Evolutionary conservation across 108 stramenopile genomes (phyloP).

Genomic region (Fragilariopsis cylindrus): DNA sequence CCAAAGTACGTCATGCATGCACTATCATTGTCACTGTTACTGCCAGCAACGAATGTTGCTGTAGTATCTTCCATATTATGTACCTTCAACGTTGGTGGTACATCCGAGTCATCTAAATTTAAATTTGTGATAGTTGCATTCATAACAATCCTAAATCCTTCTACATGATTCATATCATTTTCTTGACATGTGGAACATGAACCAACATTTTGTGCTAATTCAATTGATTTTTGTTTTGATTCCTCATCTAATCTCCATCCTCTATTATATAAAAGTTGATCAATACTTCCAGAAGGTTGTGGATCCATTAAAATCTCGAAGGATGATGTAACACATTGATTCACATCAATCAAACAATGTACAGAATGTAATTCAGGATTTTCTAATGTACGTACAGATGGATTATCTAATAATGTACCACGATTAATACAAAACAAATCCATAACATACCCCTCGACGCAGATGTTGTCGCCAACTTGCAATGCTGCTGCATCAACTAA

Average conservation of each 20-base stretch:
- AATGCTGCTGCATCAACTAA: neutral
- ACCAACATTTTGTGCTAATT: constrained; percentile 15
- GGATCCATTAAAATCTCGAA: constrained; percentile 39
- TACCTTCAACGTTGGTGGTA: constrained; percentile 6
- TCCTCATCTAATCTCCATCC: constrained; percentile 28
- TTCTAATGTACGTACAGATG: constrained; percentile 21
- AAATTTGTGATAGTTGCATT: neutral
- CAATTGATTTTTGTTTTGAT: constrained; percentile 7
- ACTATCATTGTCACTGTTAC: neutral
- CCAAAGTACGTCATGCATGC: neutral
- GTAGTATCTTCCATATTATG: neutral
- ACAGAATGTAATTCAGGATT: constrained; percentile 39
- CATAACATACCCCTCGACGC: constrained; percentile 38
- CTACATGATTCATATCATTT: neutral
- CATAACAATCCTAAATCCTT: constrained; percentile 3
- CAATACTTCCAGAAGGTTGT: neutral
- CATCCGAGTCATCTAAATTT: neutral
- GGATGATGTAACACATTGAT: constrained; percentile 23
- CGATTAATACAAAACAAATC: constrained; percentile 40
- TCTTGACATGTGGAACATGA: constrained; percentile 6
- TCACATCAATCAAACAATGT: constrained; percentile 48
- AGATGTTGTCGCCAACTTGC: constrained; percentile 31
- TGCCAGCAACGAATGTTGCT: neutral
- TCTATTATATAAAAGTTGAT: neutral
- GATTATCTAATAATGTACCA: constrained; percentile 37